Base-by-base conservation (phyloP, 257 asterid species). In the Cynanchum wilfordii region DNA sequence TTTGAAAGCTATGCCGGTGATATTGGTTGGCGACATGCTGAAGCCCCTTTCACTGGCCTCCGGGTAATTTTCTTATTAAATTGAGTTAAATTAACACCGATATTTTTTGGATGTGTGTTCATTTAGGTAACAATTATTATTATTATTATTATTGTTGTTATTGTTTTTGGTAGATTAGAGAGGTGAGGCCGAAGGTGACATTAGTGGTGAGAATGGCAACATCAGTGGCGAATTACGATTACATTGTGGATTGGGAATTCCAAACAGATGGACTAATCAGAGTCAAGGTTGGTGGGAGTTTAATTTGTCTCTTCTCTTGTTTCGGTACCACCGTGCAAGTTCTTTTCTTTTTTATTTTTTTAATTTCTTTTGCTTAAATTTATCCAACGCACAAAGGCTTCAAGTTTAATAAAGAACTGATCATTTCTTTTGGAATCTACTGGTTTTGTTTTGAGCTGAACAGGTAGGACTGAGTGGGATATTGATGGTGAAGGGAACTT, bases 141-240 rank as follows among this genome's bases (percentile, higher is more conserved):
- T n/a, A n/a, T n/a, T n/a, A n/a, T n/a, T 47, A 10, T 47, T 47
- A 2, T 47, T 47, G 47, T 45, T n/a, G n/a, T n/a, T n/a, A n/a
- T n/a, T n/a, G n/a, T n/a, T n/a, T n/a, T n/a, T 49, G 75, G 75
- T 78, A 93, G 98, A 88, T 93, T 27, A 76, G 95, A n/a, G 99
- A 94, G 82, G 96, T 65, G 57, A 83, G 99, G 83, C 97, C 99
- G 57, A 91, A 94, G 77, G 97, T 94, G 90, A 88, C 99, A 0
- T 71, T 94, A 58, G 97, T 94, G 88, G 99, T 84, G 51, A 76
- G 99, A 74, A 94, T 91, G 97, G 97, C 95, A 13, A 97, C 97
- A 9, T 94, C 99, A 8, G 97, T 94, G 3, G 99, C 96, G 4
- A 94, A 94, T 84, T 94, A 94, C 30, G 98, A 94, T 45, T 94